phyloP scores from a whole-genome alignment of 768 basidiomycete species.

The Coprinellus aureogranulatus region DNA sequence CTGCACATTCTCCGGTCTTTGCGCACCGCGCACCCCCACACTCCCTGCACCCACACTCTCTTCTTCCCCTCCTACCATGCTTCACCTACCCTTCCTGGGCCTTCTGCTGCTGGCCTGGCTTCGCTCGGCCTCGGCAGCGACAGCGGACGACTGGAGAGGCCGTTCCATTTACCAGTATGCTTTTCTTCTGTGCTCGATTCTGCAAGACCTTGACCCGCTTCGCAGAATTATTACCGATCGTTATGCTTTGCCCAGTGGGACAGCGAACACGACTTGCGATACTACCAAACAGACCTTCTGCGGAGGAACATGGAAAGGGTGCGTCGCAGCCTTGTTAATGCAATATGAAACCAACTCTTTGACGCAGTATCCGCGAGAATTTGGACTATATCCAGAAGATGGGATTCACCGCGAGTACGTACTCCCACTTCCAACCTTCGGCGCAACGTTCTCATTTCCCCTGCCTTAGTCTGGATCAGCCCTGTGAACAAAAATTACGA shows the following conservation, averaged over 20 bases:
- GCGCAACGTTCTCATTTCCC: background rate
- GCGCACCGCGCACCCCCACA: constrained; percentile 8
- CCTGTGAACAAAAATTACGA: constrained; percentile 78
- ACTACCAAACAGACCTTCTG: constrained; percentile 67
- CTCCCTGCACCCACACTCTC: constrained; percentile 21
- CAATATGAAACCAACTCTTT: background rate
- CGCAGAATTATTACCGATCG: constrained; percentile 70
- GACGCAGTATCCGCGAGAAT: constrained; percentile 59
- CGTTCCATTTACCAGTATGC: constrained; percentile 77
- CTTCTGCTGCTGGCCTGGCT: constrained; percentile 14
- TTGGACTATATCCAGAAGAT: constrained; percentile 84
- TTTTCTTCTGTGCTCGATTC: background rate
- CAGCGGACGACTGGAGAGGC: constrained; percentile 71
- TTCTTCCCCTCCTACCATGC: constrained; percentile 19
- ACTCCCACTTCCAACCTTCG: background rate
- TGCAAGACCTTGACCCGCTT: background rate
- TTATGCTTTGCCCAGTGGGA: constrained; percentile 63
- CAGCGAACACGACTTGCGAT: constrained; percentile 53
- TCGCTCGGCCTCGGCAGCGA: constrained; percentile 48
- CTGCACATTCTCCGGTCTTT: constrained; percentile 8
- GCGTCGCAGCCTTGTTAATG: constrained; percentile 13
- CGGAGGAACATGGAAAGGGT: constrained; percentile 83
- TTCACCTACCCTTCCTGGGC: constrained; percentile 19
- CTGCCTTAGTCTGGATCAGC: constrained; percentile 69
- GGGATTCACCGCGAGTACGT: constrained; percentile 73